Evolutionary conservation across 805 yeast genomes (phyloP).

Genomic region (Millerozyma miso): DNA sequence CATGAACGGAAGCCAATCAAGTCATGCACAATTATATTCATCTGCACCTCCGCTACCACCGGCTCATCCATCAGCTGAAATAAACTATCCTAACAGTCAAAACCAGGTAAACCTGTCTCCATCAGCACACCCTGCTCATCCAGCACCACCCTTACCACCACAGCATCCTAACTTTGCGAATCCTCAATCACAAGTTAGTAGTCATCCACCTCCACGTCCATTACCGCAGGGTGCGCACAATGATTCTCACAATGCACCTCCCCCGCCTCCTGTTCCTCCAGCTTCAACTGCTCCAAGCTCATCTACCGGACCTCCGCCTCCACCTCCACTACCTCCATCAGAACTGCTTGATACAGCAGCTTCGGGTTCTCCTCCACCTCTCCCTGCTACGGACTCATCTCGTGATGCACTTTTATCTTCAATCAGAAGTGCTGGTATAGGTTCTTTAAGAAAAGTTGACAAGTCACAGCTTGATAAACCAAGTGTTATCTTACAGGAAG

Average conservation of each 20-base stretch:
- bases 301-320: conserved; percentile 10
- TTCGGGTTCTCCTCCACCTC: conserved; percentile 14
- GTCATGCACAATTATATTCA: conserved; percentile 9
- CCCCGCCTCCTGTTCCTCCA: conserved; percentile 19
- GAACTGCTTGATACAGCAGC: conserved; percentile 8
- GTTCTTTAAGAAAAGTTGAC: conserved; percentile 69
- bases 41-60: conserved; percentile 19
- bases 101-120: neutral
- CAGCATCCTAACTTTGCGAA: neutral
- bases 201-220: conserved; percentile 28
- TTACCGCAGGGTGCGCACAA: conserved; percentile 13
- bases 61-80: conserved; percentile 9
- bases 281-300: neutral
- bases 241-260: neutral
- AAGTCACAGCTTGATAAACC: conserved; percentile 81
- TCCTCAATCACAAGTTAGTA: neutral
- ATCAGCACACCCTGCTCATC: neutral
- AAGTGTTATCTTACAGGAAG: conserved; percentile 65
- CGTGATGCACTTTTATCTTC: conserved; percentile 85
- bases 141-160: neutral
- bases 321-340: conserved; percentile 26
- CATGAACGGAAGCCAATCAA: neutral
- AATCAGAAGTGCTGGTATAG: conserved; percentile 75
- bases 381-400: conserved; percentile 42
- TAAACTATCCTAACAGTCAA: neutral